A percentile compares a stretch with the other conserved stretches of the same genome.
Conservation (phyloP, 768 basidiomycete genomes). For the Psilocybe cyanescens region DNA sequence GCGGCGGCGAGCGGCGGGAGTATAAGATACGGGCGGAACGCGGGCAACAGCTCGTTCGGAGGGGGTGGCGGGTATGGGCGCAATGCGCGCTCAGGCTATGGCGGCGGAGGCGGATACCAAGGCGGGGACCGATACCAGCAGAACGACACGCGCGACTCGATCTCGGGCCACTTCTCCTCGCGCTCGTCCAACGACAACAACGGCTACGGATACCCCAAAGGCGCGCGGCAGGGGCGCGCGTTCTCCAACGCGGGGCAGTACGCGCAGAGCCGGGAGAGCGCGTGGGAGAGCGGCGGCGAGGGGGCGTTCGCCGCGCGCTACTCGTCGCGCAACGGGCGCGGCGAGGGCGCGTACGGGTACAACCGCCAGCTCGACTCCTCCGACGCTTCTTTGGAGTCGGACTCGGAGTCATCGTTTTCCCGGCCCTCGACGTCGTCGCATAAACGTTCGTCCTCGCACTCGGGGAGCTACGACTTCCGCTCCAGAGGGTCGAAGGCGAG, state of each 20-base stretch:
- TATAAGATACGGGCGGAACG: neutral
- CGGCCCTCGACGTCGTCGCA: too few species aligned
- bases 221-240: neutral
- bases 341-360: too few species aligned
- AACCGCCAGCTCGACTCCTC: too few species aligned
- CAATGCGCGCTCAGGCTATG: neutral
- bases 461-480: too few species aligned
- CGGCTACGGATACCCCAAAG: conserved; percentile 9
- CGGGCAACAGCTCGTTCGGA: too few species aligned
- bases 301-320: neutral
- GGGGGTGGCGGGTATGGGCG: neutral
- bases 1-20: conserved; percentile 1
- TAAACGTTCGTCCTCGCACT: too few species aligned
- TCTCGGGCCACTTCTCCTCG: neutral
- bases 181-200: neutral
- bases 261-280: neutral
- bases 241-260: neutral
- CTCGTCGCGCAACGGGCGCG: too few species aligned
- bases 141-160: neutral
- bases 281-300: conserved; percentile 5
- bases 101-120: neutral
- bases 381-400: too few species aligned
- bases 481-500: too few species aligned
- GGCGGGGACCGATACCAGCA: neutral
- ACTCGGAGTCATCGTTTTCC: too few species aligned